Evolutionary conservation across 2,329 filamentous ascomycete species (phyloP), one percentile per base, ranked within the genome.

Genomic region (Metarhizium sp.): DNA sequence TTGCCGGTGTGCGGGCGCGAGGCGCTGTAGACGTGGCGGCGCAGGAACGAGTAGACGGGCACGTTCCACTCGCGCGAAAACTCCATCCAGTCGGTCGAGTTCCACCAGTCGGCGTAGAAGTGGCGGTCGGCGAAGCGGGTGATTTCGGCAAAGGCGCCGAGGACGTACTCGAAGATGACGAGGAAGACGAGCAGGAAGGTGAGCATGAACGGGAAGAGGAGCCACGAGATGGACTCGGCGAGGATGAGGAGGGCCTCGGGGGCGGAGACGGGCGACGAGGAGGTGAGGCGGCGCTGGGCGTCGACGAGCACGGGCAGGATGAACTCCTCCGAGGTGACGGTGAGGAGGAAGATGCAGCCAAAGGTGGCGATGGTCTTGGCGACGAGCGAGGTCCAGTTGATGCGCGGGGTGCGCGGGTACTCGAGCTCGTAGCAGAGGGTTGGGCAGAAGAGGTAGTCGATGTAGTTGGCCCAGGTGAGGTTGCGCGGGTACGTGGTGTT

Each of bases 391-490:
- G 83, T 79, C 85, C 89, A 96, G 62, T 89, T 83, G 56, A 90
- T 84, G n/a, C 76, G 74, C 13, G 79, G 69, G 11, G 82, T 91
- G 51, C 94, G 86, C 2, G 94, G 94, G 69, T 97, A 99, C 69
- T 97, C 92, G 51, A 97, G 79, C 72, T 99, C 94, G 72, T 99
- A 99, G 77, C 94, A 99, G 20, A 99, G 81, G 0, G 94, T 99
- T 16, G 94, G 94, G 66, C 92, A 97, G 66, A 94, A 82, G 11
- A 96, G 75, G 69, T 87, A 97, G 74, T 97, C 94, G 56, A 82
- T 61, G 67, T 89, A 96, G 73, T 97, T 97, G 61, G 74, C 64
- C 69, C 87, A 78, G 0, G 88, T 94, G 50, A 99, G 79, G 69
- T 97, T 99, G 59, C 84, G 79, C 0, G 94, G 94, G 68, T 96